Conservation (phyloP, 192 early-diverging fungal genomes). For the Geosiphon pyriformis region DNA sequence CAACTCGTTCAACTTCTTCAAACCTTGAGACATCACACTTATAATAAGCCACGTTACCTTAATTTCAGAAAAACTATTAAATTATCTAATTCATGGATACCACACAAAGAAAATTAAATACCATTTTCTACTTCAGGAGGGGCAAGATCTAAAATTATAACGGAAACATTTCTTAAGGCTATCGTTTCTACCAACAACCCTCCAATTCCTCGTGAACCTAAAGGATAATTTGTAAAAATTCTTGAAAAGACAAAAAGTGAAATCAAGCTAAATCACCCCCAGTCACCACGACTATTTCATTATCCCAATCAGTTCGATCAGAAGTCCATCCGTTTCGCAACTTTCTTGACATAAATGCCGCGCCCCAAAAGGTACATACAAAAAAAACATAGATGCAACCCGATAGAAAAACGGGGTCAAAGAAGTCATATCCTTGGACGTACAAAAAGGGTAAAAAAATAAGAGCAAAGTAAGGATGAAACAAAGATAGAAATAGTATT, state of each 20-base stretch:
- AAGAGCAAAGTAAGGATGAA: constrained; percentile 17
- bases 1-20: constrained; percentile 40
- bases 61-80: neutral
- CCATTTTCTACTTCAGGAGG: constrained; percentile 33
- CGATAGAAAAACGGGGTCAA: neutral
- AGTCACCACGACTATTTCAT: constrained; percentile 59
- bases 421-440: neutral
- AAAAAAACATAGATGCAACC: neutral
- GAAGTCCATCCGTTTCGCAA: constrained; percentile 19
- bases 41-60: constrained; percentile 41
- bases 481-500: constrained; percentile 3
- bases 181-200: constrained; percentile 41
- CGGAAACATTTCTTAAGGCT: constrained; percentile 34
- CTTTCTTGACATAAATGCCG: constrained; percentile 6
- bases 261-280: constrained; percentile 41
- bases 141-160: constrained; percentile 52
- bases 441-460: constrained; percentile 8
- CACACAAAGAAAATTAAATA: neutral
- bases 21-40: constrained; percentile 59
- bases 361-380: constrained; percentile 9
- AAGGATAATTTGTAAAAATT: neutral
- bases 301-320: constrained; percentile 42
- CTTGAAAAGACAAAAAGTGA: neutral
- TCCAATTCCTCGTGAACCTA: constrained; percentile 59
- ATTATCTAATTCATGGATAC: no score